Evolutionary conservation across 2,329 filamentous ascomycete species (phyloP), one percentile per base, ranked within the genome.

Genomic region (Ciborinia camelliae): DNA sequence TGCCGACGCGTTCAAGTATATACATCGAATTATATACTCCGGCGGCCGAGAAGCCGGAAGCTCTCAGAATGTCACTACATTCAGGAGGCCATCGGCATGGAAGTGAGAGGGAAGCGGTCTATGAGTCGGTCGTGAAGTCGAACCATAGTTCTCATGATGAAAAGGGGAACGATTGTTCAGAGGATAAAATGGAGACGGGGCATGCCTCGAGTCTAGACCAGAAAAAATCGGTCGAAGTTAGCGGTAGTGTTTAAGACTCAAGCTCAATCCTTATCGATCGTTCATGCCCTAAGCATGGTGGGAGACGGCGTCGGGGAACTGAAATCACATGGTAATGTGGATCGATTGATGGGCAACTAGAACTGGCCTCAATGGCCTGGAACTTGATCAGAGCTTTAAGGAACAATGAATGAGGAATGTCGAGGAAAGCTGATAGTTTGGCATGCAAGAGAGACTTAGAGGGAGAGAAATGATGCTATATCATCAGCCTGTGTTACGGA

Each of bases 1-100:
- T 62, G 60, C 60, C 60, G 14, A 15, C 60, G 10, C 60, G 60
- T 45, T 62, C 60, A 55, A 62, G 60, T 45, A 62, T 62, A 47
- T 62, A 62, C 30, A 47, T 57, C 10, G 50, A 62, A 15, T 35
- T 62, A 10, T 62, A 62, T n/a, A 62, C 60, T 45, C 60, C 60
- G 10, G 60, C 60, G 37, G 60, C 50, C 15, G 60, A 62, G 39
- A 54, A 55, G 23, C 28, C 51, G 39, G 60, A 62, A 28, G 60
- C 60, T 12, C 51, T 57, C 30, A 43, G 60, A n/a, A 62, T 62
- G 60, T 45, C 60, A 28, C 50, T 55, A 28, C 60, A 62, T 47
- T 26, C 60, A 28, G 60, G 50, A 57, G 60, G 60, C 30, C 48
- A 57, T 41, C 35, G 60, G 20, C 37, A 57, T 23, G 39, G 60